A percentile compares a stretch with the other conserved stretches of the same genome.
phyloP scores from a whole-genome alignment of 2,329 filamentous ascomycete genomes.

The Fonsecaea monophora region DNA sequence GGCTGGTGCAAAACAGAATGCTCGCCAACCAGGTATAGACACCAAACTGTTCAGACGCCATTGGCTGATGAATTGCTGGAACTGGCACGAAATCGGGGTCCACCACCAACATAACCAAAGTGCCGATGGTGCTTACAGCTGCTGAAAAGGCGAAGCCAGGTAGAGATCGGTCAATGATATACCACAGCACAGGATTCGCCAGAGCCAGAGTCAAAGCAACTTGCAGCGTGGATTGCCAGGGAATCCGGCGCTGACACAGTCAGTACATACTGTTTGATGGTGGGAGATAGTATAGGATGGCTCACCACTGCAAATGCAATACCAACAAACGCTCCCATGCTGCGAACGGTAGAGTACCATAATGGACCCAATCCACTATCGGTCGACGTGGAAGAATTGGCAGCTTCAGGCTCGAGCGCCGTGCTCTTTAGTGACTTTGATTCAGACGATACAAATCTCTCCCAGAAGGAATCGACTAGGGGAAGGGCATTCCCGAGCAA shows the following conservation, averaged over 20 bases:
- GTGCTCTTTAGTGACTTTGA: constrained; percentile 35
- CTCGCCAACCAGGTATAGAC: constrained; percentile 87
- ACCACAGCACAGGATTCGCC: constrained; percentile 94
- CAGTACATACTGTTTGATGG: constrained; percentile 27
- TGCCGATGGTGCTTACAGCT: constrained; percentile 75
- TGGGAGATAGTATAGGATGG: constrained; percentile 2
- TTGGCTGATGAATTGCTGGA: constrained; percentile 57
- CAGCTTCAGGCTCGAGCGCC: constrained; percentile 35
- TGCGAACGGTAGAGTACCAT: constrained; percentile 76
- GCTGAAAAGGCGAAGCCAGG: constrained; percentile 82
- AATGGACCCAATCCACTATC: constrained; percentile 62
- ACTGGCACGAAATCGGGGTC: constrained; percentile 79
- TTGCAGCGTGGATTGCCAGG: constrained; percentile 95
- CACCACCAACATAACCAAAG: constrained; percentile 73
- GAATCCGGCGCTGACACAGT: constrained; percentile 73
- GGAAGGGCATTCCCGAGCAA: constrained; percentile 79
- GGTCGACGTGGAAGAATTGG: constrained; percentile 31
- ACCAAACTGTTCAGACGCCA: constrained; percentile 59
- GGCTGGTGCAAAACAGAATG: constrained; percentile 90
- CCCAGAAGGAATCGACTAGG: constrained; percentile 80
- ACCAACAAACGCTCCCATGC: constrained; percentile 73
- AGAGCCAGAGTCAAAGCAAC: constrained; percentile 87
- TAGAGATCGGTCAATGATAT: constrained; percentile 87
- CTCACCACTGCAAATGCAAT: constrained; percentile 83
- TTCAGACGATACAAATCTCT: constrained; percentile 56